Conservation (phyloP, 208 protist genomes). For the Trichomonas tenax region DNA sequence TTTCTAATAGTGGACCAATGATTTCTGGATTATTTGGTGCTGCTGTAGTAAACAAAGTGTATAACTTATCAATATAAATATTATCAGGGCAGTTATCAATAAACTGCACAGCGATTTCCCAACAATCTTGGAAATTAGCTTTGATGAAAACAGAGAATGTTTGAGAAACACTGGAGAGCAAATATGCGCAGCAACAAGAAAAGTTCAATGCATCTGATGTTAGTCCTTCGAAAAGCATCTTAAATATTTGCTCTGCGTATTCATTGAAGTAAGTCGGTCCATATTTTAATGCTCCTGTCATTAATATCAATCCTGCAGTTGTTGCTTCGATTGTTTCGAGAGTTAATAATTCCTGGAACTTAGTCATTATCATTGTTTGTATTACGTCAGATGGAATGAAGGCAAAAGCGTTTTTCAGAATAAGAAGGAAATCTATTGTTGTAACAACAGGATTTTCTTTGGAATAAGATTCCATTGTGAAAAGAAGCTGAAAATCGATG, state of each 20-base stretch:
- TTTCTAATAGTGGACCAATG: too few species aligned
- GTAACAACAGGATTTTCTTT: not conserved
- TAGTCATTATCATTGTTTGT: not conserved
- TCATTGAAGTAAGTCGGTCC: not conserved
- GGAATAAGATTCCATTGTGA: not conserved
- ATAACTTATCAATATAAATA: too few species aligned
- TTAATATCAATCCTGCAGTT: not conserved
- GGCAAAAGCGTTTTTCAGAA: not conserved
- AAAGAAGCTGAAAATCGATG: not conserved
- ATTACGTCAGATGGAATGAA: not conserved
- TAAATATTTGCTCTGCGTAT: not conserved
- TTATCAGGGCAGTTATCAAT: not conserved
- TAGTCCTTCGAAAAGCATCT: not conserved
- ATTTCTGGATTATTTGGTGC: too few species aligned
- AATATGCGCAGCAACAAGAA: not conserved
- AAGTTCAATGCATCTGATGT: not conserved
- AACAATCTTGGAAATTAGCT: not conserved
- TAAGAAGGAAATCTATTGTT: not conserved
- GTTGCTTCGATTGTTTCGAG: not conserved
- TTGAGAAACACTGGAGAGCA: not conserved
- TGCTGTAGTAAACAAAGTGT: too few species aligned
- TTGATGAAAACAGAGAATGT: not conserved
- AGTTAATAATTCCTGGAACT: not conserved
- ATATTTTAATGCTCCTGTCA: not conserved
- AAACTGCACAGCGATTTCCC: not conserved